A percentile compares a stretch with the other conserved stretches of the same genome.
phyloP scores from a whole-genome alignment of 176 grass and related monocot species.

The Zoysia pacifica region DNA sequence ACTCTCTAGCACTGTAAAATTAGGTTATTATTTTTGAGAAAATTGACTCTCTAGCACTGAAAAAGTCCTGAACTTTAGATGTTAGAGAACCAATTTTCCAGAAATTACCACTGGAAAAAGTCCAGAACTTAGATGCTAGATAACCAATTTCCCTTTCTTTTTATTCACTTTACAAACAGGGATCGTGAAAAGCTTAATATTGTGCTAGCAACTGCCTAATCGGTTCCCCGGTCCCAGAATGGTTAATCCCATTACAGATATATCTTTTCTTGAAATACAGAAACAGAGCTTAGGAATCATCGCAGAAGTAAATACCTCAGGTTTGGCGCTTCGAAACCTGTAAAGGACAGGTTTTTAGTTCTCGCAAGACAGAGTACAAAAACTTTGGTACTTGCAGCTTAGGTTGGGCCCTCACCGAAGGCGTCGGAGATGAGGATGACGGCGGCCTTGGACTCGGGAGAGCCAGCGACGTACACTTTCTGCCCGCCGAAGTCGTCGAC shows the following conservation, averaged over 20 bases:
- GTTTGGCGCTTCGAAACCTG: slow-evolving; percentile 62
- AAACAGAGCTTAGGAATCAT: not conserved
- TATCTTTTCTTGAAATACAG: not conserved
- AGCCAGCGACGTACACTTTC: slow-evolving; percentile 58
- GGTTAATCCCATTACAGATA: not conserved
- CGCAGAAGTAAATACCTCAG: slow-evolving; percentile 37
- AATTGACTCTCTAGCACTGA: too few relatives aligned
- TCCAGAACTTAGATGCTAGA: too few relatives aligned
- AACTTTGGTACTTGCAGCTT: not conserved
- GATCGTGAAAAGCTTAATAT: not conserved
- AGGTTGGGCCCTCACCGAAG: slow-evolving; percentile 30
- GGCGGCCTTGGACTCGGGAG: slow-evolving; percentile 44
- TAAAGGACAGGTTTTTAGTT: not conserved
- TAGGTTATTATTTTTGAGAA: too few relatives aligned
- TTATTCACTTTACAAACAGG: not conserved
- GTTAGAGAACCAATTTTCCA: too few relatives aligned
- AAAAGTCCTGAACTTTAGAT: too few relatives aligned
- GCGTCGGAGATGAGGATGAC: slow-evolving; percentile 74
- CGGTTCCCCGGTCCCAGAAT: not conserved
- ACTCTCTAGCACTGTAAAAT: too few relatives aligned
- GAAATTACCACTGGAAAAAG: too few relatives aligned
- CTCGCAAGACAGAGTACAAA: not conserved
- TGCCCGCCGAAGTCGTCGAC: slow-evolving; percentile 69
- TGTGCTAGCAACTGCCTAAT: not conserved
- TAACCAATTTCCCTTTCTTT: not conserved